phyloP scores from a whole-genome alignment of 805 yeast species.

The Kodamaea fukazawae region DNA sequence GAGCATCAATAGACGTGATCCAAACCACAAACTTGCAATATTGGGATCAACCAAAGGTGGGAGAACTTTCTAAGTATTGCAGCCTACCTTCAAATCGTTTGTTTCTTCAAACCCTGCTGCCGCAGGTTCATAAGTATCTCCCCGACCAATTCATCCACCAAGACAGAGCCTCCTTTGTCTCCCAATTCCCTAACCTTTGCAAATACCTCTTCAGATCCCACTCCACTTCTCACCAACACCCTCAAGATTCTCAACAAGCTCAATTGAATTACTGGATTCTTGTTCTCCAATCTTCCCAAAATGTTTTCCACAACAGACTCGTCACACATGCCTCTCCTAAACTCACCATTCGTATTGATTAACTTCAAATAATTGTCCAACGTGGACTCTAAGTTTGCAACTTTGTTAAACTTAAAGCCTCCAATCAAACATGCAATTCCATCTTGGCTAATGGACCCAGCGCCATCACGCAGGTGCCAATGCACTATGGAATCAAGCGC shows the following conservation, averaged over 20 bases:
- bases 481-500: slow-evolving; percentile 49
- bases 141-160: slow-evolving; percentile 35
- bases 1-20: no score
- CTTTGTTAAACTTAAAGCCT: slow-evolving; percentile 40
- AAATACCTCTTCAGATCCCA: slow-evolving; percentile 4
- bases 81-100: no score
- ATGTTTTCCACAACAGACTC: slow-evolving; percentile 28
- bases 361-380: slow-evolving; percentile 41
- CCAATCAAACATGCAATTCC: slow-evolving; percentile 25
- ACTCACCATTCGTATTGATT: slow-evolving; percentile 18
- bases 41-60: no score
- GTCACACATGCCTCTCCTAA: slow-evolving; percentile 24
- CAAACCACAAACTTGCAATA: no score
- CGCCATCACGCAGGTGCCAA: slow-evolving; percentile 36
- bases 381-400: slow-evolving; percentile 43
- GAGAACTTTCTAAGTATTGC: no score
- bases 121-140: slow-evolving; percentile 16
- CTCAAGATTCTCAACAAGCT: slow-evolving; percentile 28
- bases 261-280: slow-evolving; percentile 38
- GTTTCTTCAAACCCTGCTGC: no score
- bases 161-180: slow-evolving; percentile 27
- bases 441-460: slow-evolving; percentile 12
- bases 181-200: slow-evolving; percentile 7
- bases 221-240: slow-evolving; percentile 6
- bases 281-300: slow-evolving; percentile 25